Evolutionary conservation across 148 eudicot genomes (phyloP).

Genomic region (Cornus suecica): DNA sequence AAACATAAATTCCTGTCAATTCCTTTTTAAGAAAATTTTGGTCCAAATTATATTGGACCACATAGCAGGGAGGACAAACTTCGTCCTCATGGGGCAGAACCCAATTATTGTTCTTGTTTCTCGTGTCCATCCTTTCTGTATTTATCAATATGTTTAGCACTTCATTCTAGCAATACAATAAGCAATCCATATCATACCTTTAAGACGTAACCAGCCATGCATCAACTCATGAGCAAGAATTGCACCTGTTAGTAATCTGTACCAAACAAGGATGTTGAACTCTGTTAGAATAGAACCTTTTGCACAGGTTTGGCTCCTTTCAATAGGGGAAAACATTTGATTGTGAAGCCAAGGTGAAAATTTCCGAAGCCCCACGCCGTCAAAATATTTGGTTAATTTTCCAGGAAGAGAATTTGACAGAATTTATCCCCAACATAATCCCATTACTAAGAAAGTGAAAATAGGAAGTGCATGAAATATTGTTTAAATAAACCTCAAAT

Average conservation of each 20-base stretch:
- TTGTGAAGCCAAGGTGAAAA: neutral
- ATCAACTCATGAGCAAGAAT: constrained; percentile 96
- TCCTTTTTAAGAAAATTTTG: no score
- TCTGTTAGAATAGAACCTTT: neutral
- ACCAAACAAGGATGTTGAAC: constrained; percentile 6
- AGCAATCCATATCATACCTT: constrained; percentile 39
- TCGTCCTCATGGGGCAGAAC: no score
- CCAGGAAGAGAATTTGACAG: neutral
- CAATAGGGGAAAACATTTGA: neutral
- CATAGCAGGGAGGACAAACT: no score
- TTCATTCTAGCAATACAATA: neutral
- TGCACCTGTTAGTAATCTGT: constrained; percentile 93
- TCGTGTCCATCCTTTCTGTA: neutral
- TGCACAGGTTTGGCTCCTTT: neutral
- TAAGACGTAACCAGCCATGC: constrained; percentile 99
- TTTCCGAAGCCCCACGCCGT: neutral
- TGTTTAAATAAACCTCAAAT: neutral
- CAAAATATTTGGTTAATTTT: neutral
- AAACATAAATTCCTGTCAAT: no score
- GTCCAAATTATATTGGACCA: no score
- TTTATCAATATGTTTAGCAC: neutral
- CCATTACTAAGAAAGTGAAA: neutral
- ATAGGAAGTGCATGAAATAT: neutral
- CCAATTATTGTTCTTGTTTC: no score
- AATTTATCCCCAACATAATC: neutral